Evolutionary conservation across 2,329 filamentous ascomycete species (phyloP).

Genomic region (Knufia fluminis): DNA sequence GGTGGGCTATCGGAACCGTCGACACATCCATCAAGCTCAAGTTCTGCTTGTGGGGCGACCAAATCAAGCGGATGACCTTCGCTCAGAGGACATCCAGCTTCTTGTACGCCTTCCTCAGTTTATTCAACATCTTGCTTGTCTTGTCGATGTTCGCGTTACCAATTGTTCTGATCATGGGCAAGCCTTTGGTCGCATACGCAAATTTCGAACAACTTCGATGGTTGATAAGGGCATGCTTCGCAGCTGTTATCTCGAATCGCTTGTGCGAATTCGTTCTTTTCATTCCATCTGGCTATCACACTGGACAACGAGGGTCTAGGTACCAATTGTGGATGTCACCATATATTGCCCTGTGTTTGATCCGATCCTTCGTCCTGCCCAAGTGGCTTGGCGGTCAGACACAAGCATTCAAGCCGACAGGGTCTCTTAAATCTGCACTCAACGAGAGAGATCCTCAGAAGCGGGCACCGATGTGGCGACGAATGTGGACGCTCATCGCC

Average conservation of each 20-base stretch:
- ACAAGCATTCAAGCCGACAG: slow-evolving; percentile 53
- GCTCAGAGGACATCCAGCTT: slow-evolving; percentile 52
- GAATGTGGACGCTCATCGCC: slow-evolving; percentile 46
- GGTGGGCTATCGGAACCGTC: slow-evolving; percentile 40
- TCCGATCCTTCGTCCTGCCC: slow-evolving; percentile 50
- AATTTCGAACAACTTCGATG: slow-evolving; percentile 47
- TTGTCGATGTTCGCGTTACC: slow-evolving; percentile 51
- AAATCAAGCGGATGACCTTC: slow-evolving; percentile 45
- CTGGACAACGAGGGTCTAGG: slow-evolving; percentile 47
- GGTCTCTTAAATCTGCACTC: slow-evolving; percentile 46
- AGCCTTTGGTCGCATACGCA: slow-evolving; percentile 49
- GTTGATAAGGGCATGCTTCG: slow-evolving; percentile 49
- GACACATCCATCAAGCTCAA: slow-evolving; percentile 53
- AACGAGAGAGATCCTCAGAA: slow-evolving; percentile 46
- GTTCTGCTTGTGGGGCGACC: slow-evolving; percentile 49
- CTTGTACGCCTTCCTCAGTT: slow-evolving; percentile 46
- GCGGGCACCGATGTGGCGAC: slow-evolving; percentile 38
- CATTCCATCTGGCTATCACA: slow-evolving; percentile 51
- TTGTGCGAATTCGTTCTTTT: slow-evolving; percentile 50
- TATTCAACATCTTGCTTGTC: slow-evolving; percentile 49
- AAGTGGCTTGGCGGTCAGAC: slow-evolving; percentile 51
- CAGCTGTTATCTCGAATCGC: slow-evolving; percentile 43
- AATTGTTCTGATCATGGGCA: slow-evolving; percentile 49
- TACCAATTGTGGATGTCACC: slow-evolving; percentile 56
- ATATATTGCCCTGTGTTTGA: slow-evolving; percentile 49